A percentile compares a stretch with the other conserved stretches of the same genome.
Evolutionary conservation across 257 asterid species (phyloP).

Genomic region (Rubia yunnanensis): DNA sequence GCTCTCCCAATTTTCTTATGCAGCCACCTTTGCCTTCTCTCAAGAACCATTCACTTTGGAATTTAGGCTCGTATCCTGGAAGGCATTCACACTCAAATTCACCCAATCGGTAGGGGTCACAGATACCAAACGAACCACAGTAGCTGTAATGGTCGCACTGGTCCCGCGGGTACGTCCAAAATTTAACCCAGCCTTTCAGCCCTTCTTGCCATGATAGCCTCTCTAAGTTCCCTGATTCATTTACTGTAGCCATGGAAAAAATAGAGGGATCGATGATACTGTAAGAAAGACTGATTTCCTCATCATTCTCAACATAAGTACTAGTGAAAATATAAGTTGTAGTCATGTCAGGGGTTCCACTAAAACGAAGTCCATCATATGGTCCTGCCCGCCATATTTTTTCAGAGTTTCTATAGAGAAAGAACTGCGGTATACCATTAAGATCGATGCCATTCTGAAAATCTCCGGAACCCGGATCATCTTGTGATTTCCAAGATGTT

Average conservation of each 20-base stretch:
- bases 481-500: constrained; percentile 36
- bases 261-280: constrained; percentile 15
- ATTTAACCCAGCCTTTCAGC: constrained; percentile 20
- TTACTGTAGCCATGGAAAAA: constrained; percentile 22
- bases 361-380: constrained; percentile 29
- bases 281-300: constrained; percentile 19
- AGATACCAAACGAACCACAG: constrained; percentile 19
- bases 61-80: constrained; percentile 26
- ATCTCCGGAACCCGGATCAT: constrained; percentile 30
- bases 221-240: constrained; percentile 25
- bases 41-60: constrained; percentile 24
- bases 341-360: constrained; percentile 35
- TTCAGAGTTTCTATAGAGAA: constrained; percentile 5
- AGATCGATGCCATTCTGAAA: constrained; percentile 21
- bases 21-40: constrained; percentile 29
- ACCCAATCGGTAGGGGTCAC: constrained; percentile 16
- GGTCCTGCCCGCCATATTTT: constrained; percentile 28
- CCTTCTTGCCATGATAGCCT: constrained; percentile 27
- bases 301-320: constrained; percentile 20
- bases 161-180: constrained; percentile 25
- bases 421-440: constrained; percentile 18
- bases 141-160: constrained; percentile 23
- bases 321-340: constrained; percentile 18
- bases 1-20: constrained; percentile 15
- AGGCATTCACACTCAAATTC: constrained; percentile 31